Evolutionary conservation across 2,329 filamentous ascomycete genomes (phyloP), one percentile per base, ranked within the genome.

Genomic region (Exophiala xenobiotica): DNA sequence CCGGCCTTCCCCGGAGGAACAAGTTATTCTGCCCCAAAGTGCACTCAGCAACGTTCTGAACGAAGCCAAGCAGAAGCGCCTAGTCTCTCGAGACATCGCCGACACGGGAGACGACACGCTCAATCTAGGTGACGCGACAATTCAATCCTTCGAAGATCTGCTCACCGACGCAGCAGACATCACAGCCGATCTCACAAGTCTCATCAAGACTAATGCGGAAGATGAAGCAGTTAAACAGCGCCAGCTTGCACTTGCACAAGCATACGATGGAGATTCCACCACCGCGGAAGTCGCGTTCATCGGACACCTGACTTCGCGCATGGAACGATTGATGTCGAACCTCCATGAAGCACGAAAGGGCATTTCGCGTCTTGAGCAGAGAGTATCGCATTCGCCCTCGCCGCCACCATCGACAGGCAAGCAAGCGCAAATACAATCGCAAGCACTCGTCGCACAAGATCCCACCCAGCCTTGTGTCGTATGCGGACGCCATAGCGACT

Each of bases 141-240:
- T 76, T 35, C 70, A 74, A 45, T 74, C 71, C 14, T 67, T 76
- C 14, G 67, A 73, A 46, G 65, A 68, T 11, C 62, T 75, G 19
- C 61, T 76, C 31, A 59, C 57, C 19, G 53, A 59, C 20, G 58
- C 64, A 14, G 49, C 51, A 18, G 55, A 53, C 31, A 56, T 57
- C 33, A 55, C 54, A 2, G 58, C 57, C 2, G 59, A 61, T 29
- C 41, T 61, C 7, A 60, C 56, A 11, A 57, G 35, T 26, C 49
- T 57, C 9, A 60, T 58, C 51, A 53, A 59, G 11, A 64, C 63
- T 5, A 68, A 66, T 26, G 64, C 68, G 42, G 59, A 67, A 44
- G 63, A 65, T 7, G 60, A 54, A 46, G 38, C 52, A 12, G 9
- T 50, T 2, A 40, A 39, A 29, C 39, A 49, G 43, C 49, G 46